Evolutionary conservation across 495 filamentous ascomycete species (phyloP), one percentile per base, ranked within the genome.

Genomic region (Aspergillus bridgeri): DNA sequence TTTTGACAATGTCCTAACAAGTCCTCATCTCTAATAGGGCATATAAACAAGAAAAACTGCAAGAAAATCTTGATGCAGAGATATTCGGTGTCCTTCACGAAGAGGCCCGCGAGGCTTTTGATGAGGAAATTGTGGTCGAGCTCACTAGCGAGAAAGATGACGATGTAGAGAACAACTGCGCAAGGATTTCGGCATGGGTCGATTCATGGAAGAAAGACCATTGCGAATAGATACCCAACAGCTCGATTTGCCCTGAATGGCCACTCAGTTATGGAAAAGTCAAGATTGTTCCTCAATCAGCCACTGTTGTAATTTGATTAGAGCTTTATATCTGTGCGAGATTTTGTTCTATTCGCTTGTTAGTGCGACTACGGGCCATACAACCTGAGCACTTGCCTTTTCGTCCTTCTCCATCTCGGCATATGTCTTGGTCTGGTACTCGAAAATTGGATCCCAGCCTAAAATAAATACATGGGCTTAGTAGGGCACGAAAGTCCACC

Each of bases 371-470:
- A 18, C 29, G 21, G 18, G 24, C 22, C 23, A 38, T 21, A 29
- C 19, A 55, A 50, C n/a, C 13, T 9, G 17, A 18, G 25, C 47
- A 23, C 15, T 50, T 66, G 79, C 77, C 73, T 99, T 99, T 67
- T 86, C 86, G 24, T 73, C 79, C 72, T 91, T 90, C 48, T 90
- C 88, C 94, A 99, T 99, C 77, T 99, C 94, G 22, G 94, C 95
- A 67, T 96, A 98, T 74, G 94, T 98, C 73, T 91, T 75, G 48
- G 92, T 93, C 61, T 93, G 83, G 64, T 94, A 92, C 74, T 99
- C 94, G 64, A 99, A 99, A 49, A 96, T 89, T 0, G 95, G 84
- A 69, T 99, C 94, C 94, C 95, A 98, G 13, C 92, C 92, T 91
- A 44, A 3, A 29, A 7, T 29, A 29, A 29, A 29, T 29, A n/a